Percentiles rank a stretch among this genome's conserved stretches.
These are phyloP conservation scores for Syzygium grande DNA, from an alignment of 345 rosid genomes.

Conservation along the genomic window DNA sequence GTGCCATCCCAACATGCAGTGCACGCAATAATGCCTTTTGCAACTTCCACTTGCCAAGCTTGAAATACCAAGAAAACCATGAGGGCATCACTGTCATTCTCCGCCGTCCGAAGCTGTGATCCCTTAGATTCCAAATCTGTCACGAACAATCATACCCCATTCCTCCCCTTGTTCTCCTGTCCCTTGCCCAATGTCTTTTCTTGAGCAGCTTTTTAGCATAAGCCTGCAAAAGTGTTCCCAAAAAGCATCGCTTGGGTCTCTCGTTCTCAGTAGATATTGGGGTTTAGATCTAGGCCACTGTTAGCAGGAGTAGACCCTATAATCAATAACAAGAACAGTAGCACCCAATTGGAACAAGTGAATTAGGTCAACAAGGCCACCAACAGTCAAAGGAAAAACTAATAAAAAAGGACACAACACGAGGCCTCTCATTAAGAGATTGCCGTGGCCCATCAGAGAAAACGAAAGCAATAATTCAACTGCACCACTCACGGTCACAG, in stretches of 20 bases:
- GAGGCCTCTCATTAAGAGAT: neutral
- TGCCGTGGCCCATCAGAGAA: neutral
- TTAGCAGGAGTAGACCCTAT: neutral
- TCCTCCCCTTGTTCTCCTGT: neutral
- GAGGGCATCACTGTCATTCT: neutral
- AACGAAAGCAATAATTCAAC: neutral
- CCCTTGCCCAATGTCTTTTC: neutral
- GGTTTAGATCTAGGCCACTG: neutral
- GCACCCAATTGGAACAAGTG: neutral
- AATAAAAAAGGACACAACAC: neutral
- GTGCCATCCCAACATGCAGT: neutral
- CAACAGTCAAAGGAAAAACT: neutral
- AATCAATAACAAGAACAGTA: neutral
- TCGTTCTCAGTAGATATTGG: neutral
- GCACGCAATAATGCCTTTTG: neutral
- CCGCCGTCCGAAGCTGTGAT: neutral
- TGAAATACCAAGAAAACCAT: neutral
- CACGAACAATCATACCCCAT: neutral
- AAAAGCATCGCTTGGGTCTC: neutral
- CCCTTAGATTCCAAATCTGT: neutral
- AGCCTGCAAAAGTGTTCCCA: neutral
- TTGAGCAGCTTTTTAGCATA: neutral
- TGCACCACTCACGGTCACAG: neutral
- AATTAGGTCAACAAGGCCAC: neutral
- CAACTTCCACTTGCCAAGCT: neutral